Conservation (phyloP, 129 eudicot genomes). For the Calendula officinalis region DNA sequence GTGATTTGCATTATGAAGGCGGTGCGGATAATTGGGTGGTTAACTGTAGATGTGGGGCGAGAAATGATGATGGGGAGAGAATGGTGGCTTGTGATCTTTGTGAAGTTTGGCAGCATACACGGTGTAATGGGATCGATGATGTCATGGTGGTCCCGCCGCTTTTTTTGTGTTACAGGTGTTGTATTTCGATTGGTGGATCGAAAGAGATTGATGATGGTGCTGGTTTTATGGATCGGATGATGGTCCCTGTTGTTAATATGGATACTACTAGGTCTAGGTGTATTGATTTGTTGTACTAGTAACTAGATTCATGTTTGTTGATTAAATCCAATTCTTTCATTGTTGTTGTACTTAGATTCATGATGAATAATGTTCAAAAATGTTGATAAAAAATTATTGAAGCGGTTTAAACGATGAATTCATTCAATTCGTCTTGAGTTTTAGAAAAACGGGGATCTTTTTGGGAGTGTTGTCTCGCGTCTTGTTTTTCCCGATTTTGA, state of each 20-base stretch:
- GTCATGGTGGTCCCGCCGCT: constrained; percentile 60
- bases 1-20: constrained; percentile 54
- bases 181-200: constrained; percentile 49
- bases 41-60: constrained; percentile 77
- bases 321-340: not conserved
- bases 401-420: not conserved
- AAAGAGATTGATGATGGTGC: constrained; percentile 10
- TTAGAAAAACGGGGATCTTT: not conserved
- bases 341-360: not conserved
- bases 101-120: constrained; percentile 91
- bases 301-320: not conserved
- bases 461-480: not conserved
- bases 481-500: not conserved
- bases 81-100: constrained; percentile 95
- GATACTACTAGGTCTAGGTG: not conserved
- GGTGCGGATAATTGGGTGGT: constrained; percentile 85
- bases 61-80: constrained; percentile 90
- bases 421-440: not conserved
- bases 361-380: not conserved
- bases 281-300: constrained; percentile 11
- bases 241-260: constrained; percentile 20
- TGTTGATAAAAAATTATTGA: not conserved
- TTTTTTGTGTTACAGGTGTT: constrained; percentile 65
- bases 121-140: constrained; percentile 77
- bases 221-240: constrained; percentile 30